A percentile compares a stretch with the other conserved stretches of the same genome.
Conservation (phyloP, 192 early-diverging fungal genomes). For the Coemansia guatemalensis region DNA sequence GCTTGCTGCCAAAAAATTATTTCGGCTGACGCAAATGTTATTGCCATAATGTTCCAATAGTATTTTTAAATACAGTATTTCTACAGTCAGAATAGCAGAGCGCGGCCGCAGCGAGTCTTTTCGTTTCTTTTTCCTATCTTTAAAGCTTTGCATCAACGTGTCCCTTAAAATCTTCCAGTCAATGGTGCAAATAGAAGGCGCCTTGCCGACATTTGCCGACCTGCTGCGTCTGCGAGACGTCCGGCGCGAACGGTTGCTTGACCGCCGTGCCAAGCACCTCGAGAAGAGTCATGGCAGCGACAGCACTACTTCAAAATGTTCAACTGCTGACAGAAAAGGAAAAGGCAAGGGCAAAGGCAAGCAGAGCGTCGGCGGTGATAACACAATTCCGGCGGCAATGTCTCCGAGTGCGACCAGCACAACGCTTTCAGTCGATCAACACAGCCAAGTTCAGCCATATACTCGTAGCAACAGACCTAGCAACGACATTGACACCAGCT, state of each 20-base stretch:
- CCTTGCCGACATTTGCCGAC: slow-evolving; percentile 37
- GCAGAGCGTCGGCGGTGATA: not conserved
- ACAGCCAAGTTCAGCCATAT: not conserved
- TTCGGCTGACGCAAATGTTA: too few species aligned
- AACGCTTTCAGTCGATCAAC: not conserved
- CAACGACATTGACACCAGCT: not conserved
- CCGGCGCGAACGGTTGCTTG: slow-evolving; percentile 44
- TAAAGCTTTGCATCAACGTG: not conserved
- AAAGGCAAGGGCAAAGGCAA: slow-evolving; percentile 39
- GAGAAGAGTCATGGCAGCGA: not conserved
- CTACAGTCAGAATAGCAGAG: not conserved
- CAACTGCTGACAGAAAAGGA: slow-evolving; percentile 12
- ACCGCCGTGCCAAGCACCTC: slow-evolving; percentile 25
- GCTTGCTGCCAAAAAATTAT: too few species aligned
- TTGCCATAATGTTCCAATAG: too few species aligned
- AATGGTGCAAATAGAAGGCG: not conserved
- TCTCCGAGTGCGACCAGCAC: not conserved
- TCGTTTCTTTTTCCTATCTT: slow-evolving; percentile 1
- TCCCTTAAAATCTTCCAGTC: not conserved
- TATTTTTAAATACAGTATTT: too few species aligned
- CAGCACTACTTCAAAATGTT: not conserved
- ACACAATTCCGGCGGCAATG: not conserved
- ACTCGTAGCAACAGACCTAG: not conserved
- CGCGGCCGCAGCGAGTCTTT: not conserved
- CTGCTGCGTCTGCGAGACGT: slow-evolving; percentile 46